Conservation (phyloP, 768 basidiomycete species). For the Lentinula edodes region DNA sequence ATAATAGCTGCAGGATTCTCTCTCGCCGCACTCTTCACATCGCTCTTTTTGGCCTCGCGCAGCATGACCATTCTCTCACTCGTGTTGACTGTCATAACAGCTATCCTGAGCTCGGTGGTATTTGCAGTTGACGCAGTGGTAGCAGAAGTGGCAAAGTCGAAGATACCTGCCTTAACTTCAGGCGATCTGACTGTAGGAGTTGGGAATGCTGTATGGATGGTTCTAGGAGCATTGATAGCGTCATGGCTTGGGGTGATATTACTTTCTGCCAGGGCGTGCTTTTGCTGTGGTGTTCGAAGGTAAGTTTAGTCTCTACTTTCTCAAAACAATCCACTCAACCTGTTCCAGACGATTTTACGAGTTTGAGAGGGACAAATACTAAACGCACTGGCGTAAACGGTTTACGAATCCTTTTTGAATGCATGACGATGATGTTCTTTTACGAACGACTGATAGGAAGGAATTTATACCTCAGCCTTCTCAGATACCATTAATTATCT, state of each 20-base stretch:
- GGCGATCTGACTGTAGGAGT: slow-evolving; percentile 43
- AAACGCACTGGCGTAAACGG: no score
- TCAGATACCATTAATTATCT: background rate
- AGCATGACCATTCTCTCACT: slow-evolving; percentile 51
- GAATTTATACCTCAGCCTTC: background rate
- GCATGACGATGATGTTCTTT: background rate
- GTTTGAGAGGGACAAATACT: no score
- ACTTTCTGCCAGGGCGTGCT: slow-evolving; percentile 60
- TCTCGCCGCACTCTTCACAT: slow-evolving; percentile 43
- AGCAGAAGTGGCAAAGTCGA: slow-evolving; percentile 43
- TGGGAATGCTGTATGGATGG: slow-evolving; percentile 74
- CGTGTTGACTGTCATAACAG: slow-evolving; percentile 50
- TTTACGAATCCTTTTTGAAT: background rate
- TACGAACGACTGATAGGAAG: background rate
- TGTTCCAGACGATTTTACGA: background rate
- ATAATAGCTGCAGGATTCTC: slow-evolving; percentile 59
- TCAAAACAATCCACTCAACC: background rate
- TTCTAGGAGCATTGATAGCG: slow-evolving; percentile 46
- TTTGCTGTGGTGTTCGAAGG: slow-evolving; percentile 61
- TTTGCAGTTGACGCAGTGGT: slow-evolving; percentile 61
- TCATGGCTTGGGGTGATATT: slow-evolving; percentile 58
- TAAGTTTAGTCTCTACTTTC: slow-evolving; percentile 13
- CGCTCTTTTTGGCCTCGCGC: slow-evolving; percentile 58
- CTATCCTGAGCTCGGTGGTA: slow-evolving; percentile 47
- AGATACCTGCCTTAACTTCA: slow-evolving; percentile 31